Evolutionary conservation across 176 grass and related monocot genomes (phyloP), one percentile per base, ranked within the genome.

Genomic region (Phoenix dactylifera): DNA sequence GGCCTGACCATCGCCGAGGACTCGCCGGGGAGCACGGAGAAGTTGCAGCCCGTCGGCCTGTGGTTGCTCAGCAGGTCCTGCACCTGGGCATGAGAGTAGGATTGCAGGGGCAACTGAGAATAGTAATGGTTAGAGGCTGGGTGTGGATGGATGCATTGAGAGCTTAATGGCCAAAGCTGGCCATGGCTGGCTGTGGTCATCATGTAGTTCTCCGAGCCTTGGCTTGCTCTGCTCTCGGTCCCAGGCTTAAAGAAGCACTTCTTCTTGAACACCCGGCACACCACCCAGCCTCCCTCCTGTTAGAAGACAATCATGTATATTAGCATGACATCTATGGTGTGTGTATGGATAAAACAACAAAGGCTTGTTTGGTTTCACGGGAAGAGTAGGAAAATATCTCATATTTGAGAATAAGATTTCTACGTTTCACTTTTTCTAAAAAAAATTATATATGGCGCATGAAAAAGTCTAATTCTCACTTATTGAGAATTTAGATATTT

Each of bases 231-330:
- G 14, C 52, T 17, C 14, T 26, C 65, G n/a, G 52, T 52, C 18
- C 52, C 79, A 16, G 83, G 70, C 58, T 98, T 98, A 44, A 98
- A 98, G 68, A 98, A 92, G 50, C 82, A 98, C 76, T 92, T 98
- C 82, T 98, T 98, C 82, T 92, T 98, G 82, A 92, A 98, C 49
- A 98, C 93, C 29, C 93, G 76, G 79, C 87, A 98, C 24, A 79
- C 87, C 65, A 98, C 93, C 93, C 93, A 98, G 51, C 93, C 93
- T 26, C 92, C 93, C 67, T 98, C 93, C 87, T 44, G 35, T 44
- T 2, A 14, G 7, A 44, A 44, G 26, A 28, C 26, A 4, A 28
- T 28, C 26, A 28, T 28, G 5, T 28, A 28, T 28, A 4, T 28
- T 28, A 28, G 1, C 26, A 4, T 28, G 26, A 28, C 4, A 4